These are phyloP conservation scores for Helichrysum umbraculigerum DNA, from an alignment of 129 eudicot genomes.

Conservation along the genomic window DNA sequence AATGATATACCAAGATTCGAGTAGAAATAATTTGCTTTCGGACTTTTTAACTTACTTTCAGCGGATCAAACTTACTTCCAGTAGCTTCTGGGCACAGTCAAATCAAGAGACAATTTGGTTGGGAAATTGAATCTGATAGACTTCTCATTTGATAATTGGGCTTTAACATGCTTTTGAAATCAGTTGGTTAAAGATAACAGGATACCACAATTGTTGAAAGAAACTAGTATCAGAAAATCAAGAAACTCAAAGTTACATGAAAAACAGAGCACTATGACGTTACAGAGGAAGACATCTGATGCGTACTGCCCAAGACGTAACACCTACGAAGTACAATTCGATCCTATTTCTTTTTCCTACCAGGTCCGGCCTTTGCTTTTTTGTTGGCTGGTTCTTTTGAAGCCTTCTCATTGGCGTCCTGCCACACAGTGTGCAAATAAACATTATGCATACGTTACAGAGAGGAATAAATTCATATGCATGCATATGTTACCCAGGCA, in stretches of 20 bases:
- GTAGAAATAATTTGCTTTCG: neutral
- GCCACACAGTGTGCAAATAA: neutral
- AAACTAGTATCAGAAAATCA: neutral
- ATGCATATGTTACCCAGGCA: neutral
- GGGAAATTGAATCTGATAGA: neutral
- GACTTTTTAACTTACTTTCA: neutral
- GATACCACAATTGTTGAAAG: neutral
- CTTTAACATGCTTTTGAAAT: neutral
- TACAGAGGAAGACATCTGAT: neutral
- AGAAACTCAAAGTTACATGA: slow-evolving; percentile 6
- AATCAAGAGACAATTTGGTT: neutral
- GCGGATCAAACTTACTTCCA: neutral
- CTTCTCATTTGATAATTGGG: neutral
- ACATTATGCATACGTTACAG: slow-evolving; percentile 1
- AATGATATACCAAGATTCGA: neutral
- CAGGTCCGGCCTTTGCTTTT: slow-evolving; percentile 60
- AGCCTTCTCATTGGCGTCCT: slow-evolving; percentile 54
- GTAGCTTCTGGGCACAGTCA: neutral
- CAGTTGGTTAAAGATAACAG: neutral
- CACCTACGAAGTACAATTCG: neutral
- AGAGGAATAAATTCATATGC: neutral
- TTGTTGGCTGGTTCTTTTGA: slow-evolving; percentile 60
- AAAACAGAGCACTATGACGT: neutral
- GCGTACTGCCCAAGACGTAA: neutral
- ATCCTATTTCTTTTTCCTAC: slow-evolving; percentile 65